Conservation (phyloP, 768 basidiomycete species). For the Leccinellum luteum region DNA sequence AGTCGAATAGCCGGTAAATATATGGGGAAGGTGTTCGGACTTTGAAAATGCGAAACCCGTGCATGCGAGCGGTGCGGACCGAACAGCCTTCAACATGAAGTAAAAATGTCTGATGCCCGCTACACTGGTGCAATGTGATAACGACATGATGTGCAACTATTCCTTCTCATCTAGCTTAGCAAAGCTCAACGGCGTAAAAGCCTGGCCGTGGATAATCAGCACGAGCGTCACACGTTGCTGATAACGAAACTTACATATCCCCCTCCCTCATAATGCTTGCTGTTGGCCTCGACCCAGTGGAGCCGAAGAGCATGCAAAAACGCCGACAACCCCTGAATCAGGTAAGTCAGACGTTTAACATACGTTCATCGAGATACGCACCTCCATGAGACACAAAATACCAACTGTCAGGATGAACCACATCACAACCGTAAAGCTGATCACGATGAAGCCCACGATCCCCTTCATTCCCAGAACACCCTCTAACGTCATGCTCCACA, state of each 20-base stretch:
- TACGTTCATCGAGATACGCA: conserved; percentile 38
- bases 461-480: conserved; percentile 58
- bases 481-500: conserved; percentile 86
- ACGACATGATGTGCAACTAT: conserved; percentile 14
- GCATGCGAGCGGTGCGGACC: not conserved
- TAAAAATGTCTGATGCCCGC: conserved; percentile 16
- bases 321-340: conserved; percentile 79
- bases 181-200: conserved; percentile 49
- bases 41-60: conserved; percentile 27
- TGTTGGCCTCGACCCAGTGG: conserved; percentile 98
- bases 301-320: conserved; percentile 95
- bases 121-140: conserved; percentile 9
- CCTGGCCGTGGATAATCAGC: conserved; percentile 35
- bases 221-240: conserved; percentile 24
- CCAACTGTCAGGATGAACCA: conserved; percentile 81
- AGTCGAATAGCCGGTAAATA: conserved; percentile 9
- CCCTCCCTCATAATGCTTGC: conserved; percentile 90
- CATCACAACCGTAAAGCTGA: conserved; percentile 51
- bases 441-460: conserved; percentile 54
- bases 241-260: conserved; percentile 68
- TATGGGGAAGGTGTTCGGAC: conserved; percentile 24
- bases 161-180: conserved; percentile 41
- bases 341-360: conserved; percentile 8
- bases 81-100: conserved; percentile 12
- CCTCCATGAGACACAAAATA: conserved; percentile 95